Conservation (phyloP, 306 rosid genomes). For the Malus fusca region DNA sequence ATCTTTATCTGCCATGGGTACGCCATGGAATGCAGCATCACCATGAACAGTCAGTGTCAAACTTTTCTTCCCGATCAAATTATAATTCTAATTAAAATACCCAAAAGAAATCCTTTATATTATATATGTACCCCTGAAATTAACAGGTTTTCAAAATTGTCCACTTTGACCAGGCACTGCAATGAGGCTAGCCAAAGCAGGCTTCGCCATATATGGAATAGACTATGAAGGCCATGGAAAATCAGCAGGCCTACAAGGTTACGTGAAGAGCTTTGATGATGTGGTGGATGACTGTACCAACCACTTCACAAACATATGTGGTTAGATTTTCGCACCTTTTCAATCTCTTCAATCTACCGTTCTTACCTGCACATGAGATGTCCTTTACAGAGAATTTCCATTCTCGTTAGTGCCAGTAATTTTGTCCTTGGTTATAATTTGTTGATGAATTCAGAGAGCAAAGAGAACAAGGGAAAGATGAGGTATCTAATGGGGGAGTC, state of each 20-base stretch:
- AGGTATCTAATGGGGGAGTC: constrained; percentile 82
- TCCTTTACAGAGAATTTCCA: too few relatives aligned
- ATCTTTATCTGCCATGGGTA: constrained; percentile 84
- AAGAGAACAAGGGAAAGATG: constrained; percentile 49
- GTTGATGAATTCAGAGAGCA: constrained; percentile 31
- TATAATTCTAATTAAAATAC: neutral
- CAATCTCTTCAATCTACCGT: neutral
- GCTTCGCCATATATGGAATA: constrained; percentile 65
- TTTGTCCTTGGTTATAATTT: neutral
- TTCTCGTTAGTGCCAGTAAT: neutral
- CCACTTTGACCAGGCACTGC: constrained; percentile 46
- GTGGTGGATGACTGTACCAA: constrained; percentile 46
- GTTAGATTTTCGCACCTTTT: constrained; percentile 22
- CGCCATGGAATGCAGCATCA: constrained; percentile 92
- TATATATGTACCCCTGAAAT: neutral
- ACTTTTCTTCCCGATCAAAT: neutral
- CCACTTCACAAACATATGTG: constrained; percentile 48
- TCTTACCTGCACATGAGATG: too few relatives aligned
- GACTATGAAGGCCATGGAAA: constrained; percentile 98
- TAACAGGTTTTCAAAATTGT: neutral
- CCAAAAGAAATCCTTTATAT: neutral
- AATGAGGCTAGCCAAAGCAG: constrained; percentile 52
- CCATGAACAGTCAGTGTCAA: constrained; percentile 50
- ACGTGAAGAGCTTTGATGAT: constrained; percentile 40
- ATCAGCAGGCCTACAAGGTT: constrained; percentile 61